These are phyloP conservation scores for Marasmius oreades DNA, from an alignment of 1,284 basidiomycete species.

Conservation along the genomic window DNA sequence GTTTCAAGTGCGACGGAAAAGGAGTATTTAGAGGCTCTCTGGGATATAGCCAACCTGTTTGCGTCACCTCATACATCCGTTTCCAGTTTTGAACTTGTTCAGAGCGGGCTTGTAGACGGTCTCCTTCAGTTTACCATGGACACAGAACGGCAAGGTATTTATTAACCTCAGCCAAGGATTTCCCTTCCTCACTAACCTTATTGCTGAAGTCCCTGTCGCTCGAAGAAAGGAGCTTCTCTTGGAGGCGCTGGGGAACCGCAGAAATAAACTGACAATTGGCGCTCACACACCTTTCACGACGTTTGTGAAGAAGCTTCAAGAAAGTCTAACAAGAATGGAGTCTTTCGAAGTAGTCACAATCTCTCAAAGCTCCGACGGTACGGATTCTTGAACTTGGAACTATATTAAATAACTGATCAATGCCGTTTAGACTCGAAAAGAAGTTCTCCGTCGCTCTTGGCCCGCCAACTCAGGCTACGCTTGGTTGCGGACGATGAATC, in stretches of 20 bases:
- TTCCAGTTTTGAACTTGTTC: conserved; percentile 93
- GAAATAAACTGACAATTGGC: conserved; percentile 37
- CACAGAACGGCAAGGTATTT: conserved; percentile 51
- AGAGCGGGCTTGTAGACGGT: conserved; percentile 90
- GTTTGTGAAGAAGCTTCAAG: conserved; percentile 94
- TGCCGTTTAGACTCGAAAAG: conserved; percentile 69
- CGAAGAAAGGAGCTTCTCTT: conserved; percentile 72
- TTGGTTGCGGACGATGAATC: conserved; percentile 85
- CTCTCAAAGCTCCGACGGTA: conserved; percentile 72
- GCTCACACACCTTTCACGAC: conserved; percentile 67
- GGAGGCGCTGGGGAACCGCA: conserved; percentile 65
- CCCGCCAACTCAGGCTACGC: conserved; percentile 84
- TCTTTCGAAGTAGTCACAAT: conserved; percentile 92
- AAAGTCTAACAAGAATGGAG: conserved; percentile 90
- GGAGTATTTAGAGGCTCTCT: conserved; percentile 61
- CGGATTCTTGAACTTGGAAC: conserved; percentile 22
- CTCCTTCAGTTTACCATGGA: conserved; percentile 82
- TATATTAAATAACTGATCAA: conserved; percentile 5
- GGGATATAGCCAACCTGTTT: conserved; percentile 78
- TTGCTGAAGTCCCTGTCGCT: conserved; percentile 44
- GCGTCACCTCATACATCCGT: conserved; percentile 74
- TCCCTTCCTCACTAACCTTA: conserved; percentile 9
- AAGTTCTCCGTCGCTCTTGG: conserved; percentile 80
- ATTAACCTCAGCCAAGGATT: conserved; percentile 11
- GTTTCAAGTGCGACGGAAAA: conserved; percentile 56